These are phyloP conservation scores for Eucalyptus cloeziana DNA, from an alignment of 345 rosid species.

Conservation along the genomic window DNA sequence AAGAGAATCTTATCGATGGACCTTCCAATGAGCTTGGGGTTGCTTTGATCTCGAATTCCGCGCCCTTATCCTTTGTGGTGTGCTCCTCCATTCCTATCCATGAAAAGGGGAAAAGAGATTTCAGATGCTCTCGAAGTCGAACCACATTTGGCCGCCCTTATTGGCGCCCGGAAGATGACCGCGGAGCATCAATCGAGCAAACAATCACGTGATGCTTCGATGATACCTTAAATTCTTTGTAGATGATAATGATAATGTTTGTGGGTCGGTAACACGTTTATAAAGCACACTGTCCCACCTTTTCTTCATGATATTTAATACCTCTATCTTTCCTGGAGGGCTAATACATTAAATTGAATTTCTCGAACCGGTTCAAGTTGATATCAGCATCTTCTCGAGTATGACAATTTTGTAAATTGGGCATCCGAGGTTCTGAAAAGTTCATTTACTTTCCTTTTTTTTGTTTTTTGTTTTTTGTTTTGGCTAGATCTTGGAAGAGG, in stretches of 20 bases:
- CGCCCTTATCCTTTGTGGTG: neutral
- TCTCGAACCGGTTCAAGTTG: neutral
- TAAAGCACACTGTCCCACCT: neutral
- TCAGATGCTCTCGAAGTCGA: neutral
- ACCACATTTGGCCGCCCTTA: no score
- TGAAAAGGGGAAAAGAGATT: neutral
- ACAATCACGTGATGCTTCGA: neutral
- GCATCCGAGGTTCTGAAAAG: neutral
- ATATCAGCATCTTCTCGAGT: neutral
- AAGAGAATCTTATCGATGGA: neutral
- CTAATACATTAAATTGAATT: neutral
- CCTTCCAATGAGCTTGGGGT: neutral
- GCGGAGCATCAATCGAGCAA: neutral
- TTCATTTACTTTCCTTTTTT: neutral
- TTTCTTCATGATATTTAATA: neutral
- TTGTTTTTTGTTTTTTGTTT: no score
- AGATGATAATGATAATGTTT: neutral
- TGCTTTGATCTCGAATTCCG: neutral
- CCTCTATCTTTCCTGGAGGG: neutral
- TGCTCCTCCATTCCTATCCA: neutral
- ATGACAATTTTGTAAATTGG: neutral
- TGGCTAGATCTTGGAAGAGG: neutral
- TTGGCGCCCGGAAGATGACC: neutral
- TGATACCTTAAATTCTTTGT: neutral
- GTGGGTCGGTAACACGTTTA: neutral